These are phyloP conservation scores for Cladosporium colombiae DNA, from an alignment of 2,329 filamentous ascomycete genomes.

Conservation along the genomic window DNA sequence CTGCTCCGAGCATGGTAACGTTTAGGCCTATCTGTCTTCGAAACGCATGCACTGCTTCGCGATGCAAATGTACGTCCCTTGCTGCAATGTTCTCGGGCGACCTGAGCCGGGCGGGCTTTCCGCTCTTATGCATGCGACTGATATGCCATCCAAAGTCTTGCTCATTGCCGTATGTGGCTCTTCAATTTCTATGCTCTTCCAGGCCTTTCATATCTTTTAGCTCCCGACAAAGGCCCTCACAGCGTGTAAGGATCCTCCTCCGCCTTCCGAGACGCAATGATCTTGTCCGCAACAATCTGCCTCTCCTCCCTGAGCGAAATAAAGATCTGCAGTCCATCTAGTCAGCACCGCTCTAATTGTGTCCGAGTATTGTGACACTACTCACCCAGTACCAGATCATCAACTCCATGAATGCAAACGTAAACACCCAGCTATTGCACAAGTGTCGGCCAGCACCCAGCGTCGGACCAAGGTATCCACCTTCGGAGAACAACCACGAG, in stretches of 20 bases:
- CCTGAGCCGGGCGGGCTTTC: background rate
- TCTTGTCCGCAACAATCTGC: conserved; percentile 36
- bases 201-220: background rate
- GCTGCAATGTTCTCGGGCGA: background rate
- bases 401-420: conserved; percentile 81
- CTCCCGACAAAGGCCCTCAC: background rate
- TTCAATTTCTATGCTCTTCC: background rate
- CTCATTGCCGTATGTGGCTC: background rate
- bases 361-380: conserved; percentile 7
- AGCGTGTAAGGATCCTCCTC: conserved; percentile 35
- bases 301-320: conserved; percentile 68
- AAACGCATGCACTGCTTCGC: background rate
- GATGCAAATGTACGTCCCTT: background rate
- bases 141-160: background rate
- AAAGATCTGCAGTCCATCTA: conserved; percentile 49
- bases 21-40: background rate
- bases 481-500: conserved; percentile 62
- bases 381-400: conserved; percentile 82
- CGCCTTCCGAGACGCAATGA: conserved; percentile 39
- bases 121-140: background rate
- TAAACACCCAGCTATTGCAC: conserved; percentile 83
- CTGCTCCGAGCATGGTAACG: background rate
- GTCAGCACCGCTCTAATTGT: conserved; percentile 11
- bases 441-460: conserved; percentile 58
- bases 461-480: conserved; percentile 45